Conservation (phyloP, 2,329 filamentous ascomycete genomes). For the Diaporthe destruens region DNA sequence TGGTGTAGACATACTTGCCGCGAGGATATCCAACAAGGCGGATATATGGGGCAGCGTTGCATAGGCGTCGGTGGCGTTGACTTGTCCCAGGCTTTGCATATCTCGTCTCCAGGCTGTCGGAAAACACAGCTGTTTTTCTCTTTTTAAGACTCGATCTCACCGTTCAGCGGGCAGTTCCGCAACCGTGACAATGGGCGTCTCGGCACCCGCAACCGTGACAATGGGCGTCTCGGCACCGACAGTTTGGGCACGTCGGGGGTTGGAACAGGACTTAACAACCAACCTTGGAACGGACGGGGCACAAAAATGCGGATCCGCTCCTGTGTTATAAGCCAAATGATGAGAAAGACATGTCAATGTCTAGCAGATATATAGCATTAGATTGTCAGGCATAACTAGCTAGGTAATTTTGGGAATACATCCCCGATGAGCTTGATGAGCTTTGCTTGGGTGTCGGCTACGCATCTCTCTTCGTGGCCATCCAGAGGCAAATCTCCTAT, state of each 20-base stretch:
- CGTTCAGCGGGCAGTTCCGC: neutral
- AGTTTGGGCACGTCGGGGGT: neutral
- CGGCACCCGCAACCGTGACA: neutral
- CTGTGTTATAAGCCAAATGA: too few species aligned
- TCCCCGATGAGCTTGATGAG: too few species aligned
- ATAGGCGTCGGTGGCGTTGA: conserved; percentile 6
- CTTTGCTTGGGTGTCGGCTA: too few species aligned
- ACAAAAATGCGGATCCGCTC: conserved; percentile 1
- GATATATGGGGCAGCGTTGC: neutral
- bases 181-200: neutral
- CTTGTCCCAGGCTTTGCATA: neutral
- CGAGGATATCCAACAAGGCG: neutral
- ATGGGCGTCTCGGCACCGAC: conserved; percentile 4
- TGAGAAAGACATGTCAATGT: too few species aligned
- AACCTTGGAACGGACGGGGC: too few species aligned
- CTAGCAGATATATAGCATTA: neutral
- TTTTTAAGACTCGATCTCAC: neutral
- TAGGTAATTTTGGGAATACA: neutral
- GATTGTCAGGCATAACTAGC: neutral
- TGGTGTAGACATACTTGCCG: conserved; percentile 66
- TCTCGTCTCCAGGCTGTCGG: neutral
- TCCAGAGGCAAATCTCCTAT: too few species aligned
- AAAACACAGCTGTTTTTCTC: neutral
- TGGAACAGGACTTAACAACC: neutral
- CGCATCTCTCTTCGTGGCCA: too few species aligned